Conservation (phyloP, 441 rosid genomes). For the Erodium moschatum region DNA sequence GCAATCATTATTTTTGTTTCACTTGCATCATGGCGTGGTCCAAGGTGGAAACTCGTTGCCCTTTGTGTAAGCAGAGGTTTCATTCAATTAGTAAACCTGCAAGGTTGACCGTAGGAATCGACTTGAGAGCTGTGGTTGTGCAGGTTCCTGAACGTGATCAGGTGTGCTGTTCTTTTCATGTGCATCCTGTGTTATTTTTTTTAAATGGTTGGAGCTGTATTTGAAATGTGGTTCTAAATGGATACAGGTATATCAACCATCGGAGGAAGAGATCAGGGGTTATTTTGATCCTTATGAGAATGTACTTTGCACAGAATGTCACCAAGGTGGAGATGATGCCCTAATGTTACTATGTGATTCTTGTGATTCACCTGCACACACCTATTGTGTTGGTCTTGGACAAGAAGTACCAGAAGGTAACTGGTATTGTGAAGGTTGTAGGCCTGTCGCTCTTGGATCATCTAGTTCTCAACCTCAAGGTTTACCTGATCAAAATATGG, state of each 20-base stretch:
- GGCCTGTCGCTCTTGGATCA: constrained; percentile 75
- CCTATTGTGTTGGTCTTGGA: constrained; percentile 93
- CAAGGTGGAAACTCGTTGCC: constrained; percentile 95
- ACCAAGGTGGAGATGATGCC: constrained; percentile 91
- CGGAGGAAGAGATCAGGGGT: constrained; percentile 95
- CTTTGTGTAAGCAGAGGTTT: constrained; percentile 93
- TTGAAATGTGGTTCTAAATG: constrained; percentile 16
- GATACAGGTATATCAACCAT: constrained; percentile 83
- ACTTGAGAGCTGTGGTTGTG: constrained; percentile 63
- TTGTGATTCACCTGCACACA: constrained; percentile 97
- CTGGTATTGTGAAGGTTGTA: constrained; percentile 96
- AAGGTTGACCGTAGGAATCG: constrained; percentile 57
- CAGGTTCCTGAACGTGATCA: constrained; percentile 83
- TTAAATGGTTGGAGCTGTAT: constrained; percentile 10
- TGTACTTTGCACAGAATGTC: constrained; percentile 81
- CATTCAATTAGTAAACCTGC: constrained; percentile 71
- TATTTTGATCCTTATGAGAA: constrained; percentile 90
- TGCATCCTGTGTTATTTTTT: constrained; percentile 5
- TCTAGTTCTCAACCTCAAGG: constrained; percentile 51
- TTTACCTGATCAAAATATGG: constrained; percentile 46
- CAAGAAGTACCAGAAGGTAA: constrained; percentile 92
- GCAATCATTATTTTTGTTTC: constrained; percentile 91
- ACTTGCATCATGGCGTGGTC: constrained; percentile 97
- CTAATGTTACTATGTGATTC: constrained; percentile 92
- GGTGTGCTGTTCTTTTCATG: constrained; percentile 34